Base-by-base conservation (phyloP, 2,329 filamentous ascomycete species). In the Delphinella strobiligena region DNA sequence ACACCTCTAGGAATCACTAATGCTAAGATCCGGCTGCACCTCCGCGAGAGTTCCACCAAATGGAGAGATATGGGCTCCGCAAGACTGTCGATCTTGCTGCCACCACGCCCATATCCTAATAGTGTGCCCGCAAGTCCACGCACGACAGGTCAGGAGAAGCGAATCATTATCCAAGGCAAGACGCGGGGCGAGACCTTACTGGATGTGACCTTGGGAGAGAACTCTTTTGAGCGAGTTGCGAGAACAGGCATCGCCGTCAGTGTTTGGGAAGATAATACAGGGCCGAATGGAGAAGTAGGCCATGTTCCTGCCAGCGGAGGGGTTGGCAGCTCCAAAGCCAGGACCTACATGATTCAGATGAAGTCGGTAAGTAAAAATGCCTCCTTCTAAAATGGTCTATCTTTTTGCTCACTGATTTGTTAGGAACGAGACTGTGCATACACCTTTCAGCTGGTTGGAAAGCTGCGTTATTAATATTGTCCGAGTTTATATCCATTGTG, bases 21-120 rank as follows among this genome's bases (percentile, higher is more conserved):
- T 52, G 77, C 89, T 37, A 88, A 88, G 50, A 84, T 95, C 50
- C 74, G 87, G 27, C 73, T 96, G 10, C 94, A 96, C 58, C 69
- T 84, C 36, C 78, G 89, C 36, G 80, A 87, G 44, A 67, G 67
- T 8, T 68, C 74, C 1, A 77, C 77, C 36, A 89, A 89, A 56
- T 98, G 91, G 91, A 79, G 86, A 45, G 88, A 96, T 56, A 78
- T 88, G 65, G 89, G 91, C 47, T 79, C 84, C 50, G 93, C 87
- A 44, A 71, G 78, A 29, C 66, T 98, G 44, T 85, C 82, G 12
- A 86, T 98, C 52, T 78, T 87, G 56, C 75, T 78, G 14, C 82
- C 85, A n/a, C 80, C 69, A 37, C 56, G 60, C 14, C 42, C 54
- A 35, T 54, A 48, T 34, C 56, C 47, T 29, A 49, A 55, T 44